Evolutionary conservation across 768 basidiomycete genomes (phyloP).

Genomic region (Leccinellum luteum): DNA sequence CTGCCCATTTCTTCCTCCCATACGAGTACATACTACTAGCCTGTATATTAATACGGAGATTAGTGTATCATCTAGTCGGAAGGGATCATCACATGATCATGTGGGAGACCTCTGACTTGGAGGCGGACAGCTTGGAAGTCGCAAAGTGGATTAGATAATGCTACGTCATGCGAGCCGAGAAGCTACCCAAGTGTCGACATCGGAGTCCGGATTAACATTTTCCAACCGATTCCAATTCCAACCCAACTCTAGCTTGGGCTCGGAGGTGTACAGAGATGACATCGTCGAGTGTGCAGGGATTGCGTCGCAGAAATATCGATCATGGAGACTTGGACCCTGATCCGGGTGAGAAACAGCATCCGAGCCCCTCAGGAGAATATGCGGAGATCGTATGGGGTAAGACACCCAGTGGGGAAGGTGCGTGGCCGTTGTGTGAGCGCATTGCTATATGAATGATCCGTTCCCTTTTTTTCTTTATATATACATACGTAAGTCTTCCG

Average conservation of each 20-base stretch:
- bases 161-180: no score
- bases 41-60: conserved; percentile 8
- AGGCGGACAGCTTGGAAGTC: no score
- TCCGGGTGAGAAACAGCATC: conserved; percentile 12
- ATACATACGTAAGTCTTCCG: no score
- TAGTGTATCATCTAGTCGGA: conserved; percentile 3
- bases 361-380: conserved; percentile 20
- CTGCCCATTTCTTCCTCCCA: background rate
- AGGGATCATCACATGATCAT: background rate
- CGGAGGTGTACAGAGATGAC: conserved; percentile 19
- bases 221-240: no score
- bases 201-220: no score
- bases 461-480: conserved; percentile 29
- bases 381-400: conserved; percentile 83
- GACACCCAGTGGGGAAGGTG: conserved; percentile 78
- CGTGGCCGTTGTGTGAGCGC: conserved; percentile 14
- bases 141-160: background rate
- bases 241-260: no score
- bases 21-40: conserved; percentile 1
- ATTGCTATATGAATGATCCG: conserved; percentile 1
- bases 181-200: no score
- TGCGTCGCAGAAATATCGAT: conserved; percentile 22
- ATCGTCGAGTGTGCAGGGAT: conserved; percentile 15
- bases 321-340: background rate
- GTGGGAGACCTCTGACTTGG: no score